Base-by-base conservation (phyloP, 495 filamentous ascomycete species). In the Extremus antarcticus region DNA sequence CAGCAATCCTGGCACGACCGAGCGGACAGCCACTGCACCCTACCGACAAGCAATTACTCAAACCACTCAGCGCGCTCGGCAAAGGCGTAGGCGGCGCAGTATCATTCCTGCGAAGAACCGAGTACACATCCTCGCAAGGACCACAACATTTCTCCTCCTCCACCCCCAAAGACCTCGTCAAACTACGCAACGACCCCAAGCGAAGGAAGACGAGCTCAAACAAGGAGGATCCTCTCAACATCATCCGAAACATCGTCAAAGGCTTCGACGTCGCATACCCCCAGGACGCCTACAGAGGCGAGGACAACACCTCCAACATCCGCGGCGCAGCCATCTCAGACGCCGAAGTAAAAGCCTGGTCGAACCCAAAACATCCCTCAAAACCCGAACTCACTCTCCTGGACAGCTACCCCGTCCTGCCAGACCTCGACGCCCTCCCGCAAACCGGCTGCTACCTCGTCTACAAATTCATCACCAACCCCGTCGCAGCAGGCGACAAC, bases 81-180 rank as follows among this genome's bases (percentile, higher is more conserved):
- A 94, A 95, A 67, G 84, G 56, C 49, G 59, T 50, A 13, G 25
- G 35, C 8, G 50, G 59, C 88, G 1, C 76, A 72, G 25, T 77
- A 49, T 95, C 89, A 59, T 97, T 98, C 79, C 80, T 98, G 51
- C 86, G 92, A 35, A 84, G 91, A 45, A 96, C 94, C 15, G 94
- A 98, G 66, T 96, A 97, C 66, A 95, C 94, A 55, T 89, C 91
- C 2, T 84, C 86, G 8, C 80, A 79, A 41, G 67, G 73, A 43
- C 63, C 57, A 20, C 67, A 77, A 68, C 66, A 73, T 57, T 68
- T 71, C 32, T 64, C 70, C 17, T 64, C 74, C 10, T 65, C 70
- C 43, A 74, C 69, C 38, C 64, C 72, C 25, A 50, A 71, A 48
- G 68, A 71, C 59, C 55, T 71, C 54, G 53, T 65, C 60, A 59